Percentiles rank a stretch among this genome's conserved stretches.
Evolutionary conservation across 306 rosid genomes (phyloP).

Genomic region (Cicer yamashitae): DNA sequence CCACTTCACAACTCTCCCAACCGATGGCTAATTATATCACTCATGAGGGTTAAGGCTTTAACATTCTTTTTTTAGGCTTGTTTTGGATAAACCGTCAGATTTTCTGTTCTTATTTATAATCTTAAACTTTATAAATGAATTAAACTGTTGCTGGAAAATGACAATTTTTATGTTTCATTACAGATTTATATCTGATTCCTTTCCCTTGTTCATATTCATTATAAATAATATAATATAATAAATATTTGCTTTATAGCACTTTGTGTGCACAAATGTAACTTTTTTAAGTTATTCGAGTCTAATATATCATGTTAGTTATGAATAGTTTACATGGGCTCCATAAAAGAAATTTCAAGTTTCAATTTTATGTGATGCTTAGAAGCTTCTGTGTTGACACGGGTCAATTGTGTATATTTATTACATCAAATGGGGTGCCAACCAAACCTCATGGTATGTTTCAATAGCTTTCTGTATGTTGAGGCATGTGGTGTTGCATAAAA

Average conservation of each 20-base stretch:
- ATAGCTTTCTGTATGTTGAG: constrained; percentile 35
- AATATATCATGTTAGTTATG: constrained; percentile 20
- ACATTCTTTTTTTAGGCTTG: constrained; percentile 16
- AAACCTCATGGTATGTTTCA: constrained; percentile 29
- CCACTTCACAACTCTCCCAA: constrained; percentile 21
- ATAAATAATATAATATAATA: not conserved
- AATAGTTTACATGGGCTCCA: constrained; percentile 9
- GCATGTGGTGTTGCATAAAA: constrained; percentile 30
- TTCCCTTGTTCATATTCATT: not conserved
- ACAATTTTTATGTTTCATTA: not conserved
- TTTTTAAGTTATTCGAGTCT: constrained; percentile 24
- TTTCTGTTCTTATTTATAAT: constrained; percentile 38
- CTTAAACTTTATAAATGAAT: constrained; percentile 25
- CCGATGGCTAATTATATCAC: not conserved
- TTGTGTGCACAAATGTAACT: constrained; percentile 24
- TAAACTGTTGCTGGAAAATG: constrained; percentile 15
- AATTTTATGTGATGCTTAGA: constrained; percentile 30
- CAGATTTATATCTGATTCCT: constrained; percentile 22
- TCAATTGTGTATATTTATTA: constrained; percentile 37
- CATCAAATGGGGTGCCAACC: constrained; percentile 30
- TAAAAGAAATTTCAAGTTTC: constrained; percentile 15
- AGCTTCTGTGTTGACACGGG: constrained; percentile 37
- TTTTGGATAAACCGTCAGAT: constrained; percentile 15
- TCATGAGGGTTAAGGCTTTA: not conserved
- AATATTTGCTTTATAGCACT: constrained; percentile 15